Evolutionary conservation across 495 filamentous ascomycete genomes (phyloP).

Genomic region (Lophiotrema nucula): DNA sequence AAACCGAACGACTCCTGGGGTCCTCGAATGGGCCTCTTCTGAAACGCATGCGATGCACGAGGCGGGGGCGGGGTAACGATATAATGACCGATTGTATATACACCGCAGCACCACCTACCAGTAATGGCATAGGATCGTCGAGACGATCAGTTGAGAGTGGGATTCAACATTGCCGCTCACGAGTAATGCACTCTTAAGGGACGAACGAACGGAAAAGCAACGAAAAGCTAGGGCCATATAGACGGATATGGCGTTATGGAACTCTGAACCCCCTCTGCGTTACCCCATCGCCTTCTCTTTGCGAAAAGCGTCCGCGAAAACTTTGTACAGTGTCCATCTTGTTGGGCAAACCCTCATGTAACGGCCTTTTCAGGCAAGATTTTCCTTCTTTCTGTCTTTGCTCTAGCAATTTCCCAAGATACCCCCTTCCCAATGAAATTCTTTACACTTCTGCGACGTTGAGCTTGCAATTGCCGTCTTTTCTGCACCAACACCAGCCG

Average conservation of each 20-base stretch:
- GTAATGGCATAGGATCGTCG: neutral
- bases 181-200: too few species aligned
- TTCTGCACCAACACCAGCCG: too few species aligned
- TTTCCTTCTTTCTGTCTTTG: neutral
- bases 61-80: constrained; percentile 3
- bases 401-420: neutral
- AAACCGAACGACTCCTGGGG: constrained; percentile 72
- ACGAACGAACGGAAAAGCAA: neutral
- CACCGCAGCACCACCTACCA: neutral
- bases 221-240: neutral
- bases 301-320: neutral
- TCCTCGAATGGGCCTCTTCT: constrained; percentile 69
- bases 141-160: neutral
- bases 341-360: neutral
- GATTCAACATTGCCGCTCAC: too few species aligned
- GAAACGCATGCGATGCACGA: neutral
- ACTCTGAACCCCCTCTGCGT: neutral
- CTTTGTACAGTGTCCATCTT: neutral
- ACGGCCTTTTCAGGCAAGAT: neutral
- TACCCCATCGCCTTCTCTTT: neutral
- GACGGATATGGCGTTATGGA: neutral
- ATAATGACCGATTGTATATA: constrained; percentile 7
- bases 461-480: too few species aligned
- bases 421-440: constrained; percentile 3
- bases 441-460: too few species aligned